phyloP scores from a whole-genome alignment of 164 flowering plant species.

The Pachysandra terminalis region DNA sequence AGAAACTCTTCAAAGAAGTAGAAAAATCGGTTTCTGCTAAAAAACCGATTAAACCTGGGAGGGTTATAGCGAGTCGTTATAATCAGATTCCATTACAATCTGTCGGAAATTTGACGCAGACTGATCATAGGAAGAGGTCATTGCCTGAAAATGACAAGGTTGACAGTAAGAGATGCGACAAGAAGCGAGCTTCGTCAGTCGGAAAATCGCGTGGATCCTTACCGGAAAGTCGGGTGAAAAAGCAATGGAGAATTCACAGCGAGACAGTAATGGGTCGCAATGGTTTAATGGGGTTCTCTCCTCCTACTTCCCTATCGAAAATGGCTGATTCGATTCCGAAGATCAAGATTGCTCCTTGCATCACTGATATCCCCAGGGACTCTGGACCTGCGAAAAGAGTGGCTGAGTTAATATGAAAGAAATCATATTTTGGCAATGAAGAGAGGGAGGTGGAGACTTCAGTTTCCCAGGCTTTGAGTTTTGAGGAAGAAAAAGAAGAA shows the following conservation, averaged over 20 bases:
- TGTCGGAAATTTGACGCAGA: slow-evolving; percentile 13
- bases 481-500: slow-evolving; percentile 44
- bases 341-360: slow-evolving; percentile 47
- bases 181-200: slow-evolving; percentile 34
- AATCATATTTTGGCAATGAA: slow-evolving; percentile 33
- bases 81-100: slow-evolving; percentile 27
- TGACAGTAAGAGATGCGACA: slow-evolving; percentile 31
- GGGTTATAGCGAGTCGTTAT: slow-evolving; percentile 70
- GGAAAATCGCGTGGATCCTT: slow-evolving; percentile 14
- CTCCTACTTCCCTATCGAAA: slow-evolving; percentile 18
- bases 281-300: slow-evolving; percentile 16
- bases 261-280: slow-evolving; percentile 29
- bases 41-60: slow-evolving; percentile 49
- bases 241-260: slow-evolving; percentile 59
- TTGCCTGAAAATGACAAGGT: slow-evolving; percentile 45
- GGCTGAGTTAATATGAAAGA: slow-evolving; percentile 58
- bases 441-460: slow-evolving; percentile 29
- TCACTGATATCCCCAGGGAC: slow-evolving; percentile 60
- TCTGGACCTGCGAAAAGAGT: slow-evolving; percentile 85
- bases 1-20: slow-evolving; percentile 60
- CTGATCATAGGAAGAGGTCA: slow-evolving; percentile 48
- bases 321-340: slow-evolving; percentile 43
- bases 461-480: slow-evolving; percentile 55
- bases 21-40: slow-evolving; percentile 39
- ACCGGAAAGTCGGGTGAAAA: slow-evolving; percentile 36